Evolutionary conservation across 2,329 filamentous ascomycete species (phyloP).

Genomic region (Talaromyces albobiverticillius): DNA sequence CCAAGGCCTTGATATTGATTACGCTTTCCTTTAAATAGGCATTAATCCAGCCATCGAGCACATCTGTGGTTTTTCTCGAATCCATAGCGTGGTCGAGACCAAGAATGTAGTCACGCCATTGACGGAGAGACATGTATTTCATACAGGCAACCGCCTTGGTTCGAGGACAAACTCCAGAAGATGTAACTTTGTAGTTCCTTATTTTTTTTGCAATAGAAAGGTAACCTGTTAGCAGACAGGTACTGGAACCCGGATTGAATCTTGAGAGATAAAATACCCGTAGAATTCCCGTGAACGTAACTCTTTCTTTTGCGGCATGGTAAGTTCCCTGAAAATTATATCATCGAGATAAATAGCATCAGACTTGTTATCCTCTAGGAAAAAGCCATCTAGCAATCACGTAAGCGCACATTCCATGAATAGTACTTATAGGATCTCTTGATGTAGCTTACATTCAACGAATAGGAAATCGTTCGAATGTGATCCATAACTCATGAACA

Average conservation of each 20-base stretch:
- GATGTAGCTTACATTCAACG: constrained; percentile 39
- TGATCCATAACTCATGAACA: constrained; percentile 43
- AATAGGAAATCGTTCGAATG: constrained; percentile 44
- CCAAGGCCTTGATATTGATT: constrained; percentile 24
- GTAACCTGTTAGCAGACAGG: too few species aligned
- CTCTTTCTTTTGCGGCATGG: constrained; percentile 27
- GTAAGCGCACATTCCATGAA: not conserved
- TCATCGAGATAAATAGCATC: constrained; percentile 42
- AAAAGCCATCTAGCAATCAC: constrained; percentile 37
- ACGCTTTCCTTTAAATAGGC: constrained; percentile 34
- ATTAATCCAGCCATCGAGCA: constrained; percentile 34
- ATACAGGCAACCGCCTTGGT: constrained; percentile 41
- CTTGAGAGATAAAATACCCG: constrained; percentile 26
- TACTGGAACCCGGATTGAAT: too few species aligned
- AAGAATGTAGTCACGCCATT: constrained; percentile 36
- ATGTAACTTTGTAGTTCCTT: constrained; percentile 41
- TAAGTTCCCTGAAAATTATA: constrained; percentile 34
- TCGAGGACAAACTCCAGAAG: constrained; percentile 37
- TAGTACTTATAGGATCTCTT: not conserved
- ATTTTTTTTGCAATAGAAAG: too few species aligned
- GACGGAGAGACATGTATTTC: constrained; percentile 35
- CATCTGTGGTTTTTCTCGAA: constrained; percentile 26
- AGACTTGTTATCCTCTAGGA: constrained; percentile 36
- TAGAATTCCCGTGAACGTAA: constrained; percentile 35
- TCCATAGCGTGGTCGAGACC: constrained; percentile 32